Conservation (phyloP, 1,139 yeast species). For the Pichia sp. region DNA sequence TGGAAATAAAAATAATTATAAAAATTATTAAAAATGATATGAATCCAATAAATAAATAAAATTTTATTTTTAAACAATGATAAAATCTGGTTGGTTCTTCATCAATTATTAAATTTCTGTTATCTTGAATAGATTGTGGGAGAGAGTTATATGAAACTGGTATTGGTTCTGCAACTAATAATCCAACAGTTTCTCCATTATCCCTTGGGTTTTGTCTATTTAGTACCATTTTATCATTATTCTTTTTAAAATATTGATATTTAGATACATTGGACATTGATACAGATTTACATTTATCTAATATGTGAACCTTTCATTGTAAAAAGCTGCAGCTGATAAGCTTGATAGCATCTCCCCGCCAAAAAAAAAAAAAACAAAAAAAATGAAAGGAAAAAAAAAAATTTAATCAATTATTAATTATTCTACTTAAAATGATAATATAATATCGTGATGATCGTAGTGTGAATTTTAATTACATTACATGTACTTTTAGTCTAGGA, state of each 20-base stretch:
- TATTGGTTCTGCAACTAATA: constrained; percentile 6
- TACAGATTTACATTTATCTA: too few species aligned
- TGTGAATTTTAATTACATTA: too few species aligned
- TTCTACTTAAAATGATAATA: too few species aligned
- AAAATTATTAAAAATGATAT: background rate
- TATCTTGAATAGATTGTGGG: constrained; percentile 2
- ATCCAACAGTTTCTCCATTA: constrained; percentile 1
- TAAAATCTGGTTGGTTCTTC: constrained; percentile 6
- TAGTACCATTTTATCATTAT: background rate
- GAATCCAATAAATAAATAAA: background rate
- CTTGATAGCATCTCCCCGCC: background rate
- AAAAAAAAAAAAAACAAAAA: background rate
- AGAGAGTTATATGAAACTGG: constrained; percentile 3
- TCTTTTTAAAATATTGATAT: background rate
- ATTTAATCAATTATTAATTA: too few species aligned
- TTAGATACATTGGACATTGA: background rate
- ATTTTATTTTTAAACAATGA: background rate
- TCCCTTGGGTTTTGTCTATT: background rate
- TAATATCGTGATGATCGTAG: too few species aligned
- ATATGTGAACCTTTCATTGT: too few species aligned
- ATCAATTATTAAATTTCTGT: constrained; percentile 3
- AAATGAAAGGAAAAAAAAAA: too few species aligned
- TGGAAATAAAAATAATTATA: background rate
- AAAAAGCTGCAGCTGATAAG: too few species aligned
- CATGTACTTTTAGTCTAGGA: too few species aligned